These are phyloP conservation scores for Saururus chinensis DNA, from an alignment of 164 flowering plant genomes.

Conservation along the genomic window DNA sequence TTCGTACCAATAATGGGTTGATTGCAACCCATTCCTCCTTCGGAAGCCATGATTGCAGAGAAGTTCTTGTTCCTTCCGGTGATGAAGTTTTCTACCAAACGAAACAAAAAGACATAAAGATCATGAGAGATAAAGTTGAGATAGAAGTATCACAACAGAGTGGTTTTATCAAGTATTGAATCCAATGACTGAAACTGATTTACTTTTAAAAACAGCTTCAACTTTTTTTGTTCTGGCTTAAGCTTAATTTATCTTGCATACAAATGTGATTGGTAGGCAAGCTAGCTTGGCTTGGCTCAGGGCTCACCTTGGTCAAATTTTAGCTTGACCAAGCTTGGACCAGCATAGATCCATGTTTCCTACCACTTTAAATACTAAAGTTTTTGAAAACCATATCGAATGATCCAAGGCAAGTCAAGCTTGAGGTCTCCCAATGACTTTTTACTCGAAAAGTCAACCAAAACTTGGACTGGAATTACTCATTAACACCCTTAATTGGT, in stretches of 20 bases:
- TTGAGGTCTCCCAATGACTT: too few relatives aligned
- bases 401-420: too few relatives aligned
- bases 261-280: background rate
- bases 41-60: conserved; percentile 89
- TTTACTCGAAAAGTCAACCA: too few relatives aligned
- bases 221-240: background rate
- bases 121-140: background rate
- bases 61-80: conserved; percentile 88
- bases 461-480: too few relatives aligned
- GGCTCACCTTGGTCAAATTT: background rate
- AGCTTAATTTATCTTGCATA: background rate
- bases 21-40: conserved; percentile 94
- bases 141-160: too few relatives aligned
- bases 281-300: background rate
- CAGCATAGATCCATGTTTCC: too few relatives aligned
- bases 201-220: background rate
- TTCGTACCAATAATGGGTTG: conserved; percentile 83
- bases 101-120: conserved; percentile 4
- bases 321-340: background rate
- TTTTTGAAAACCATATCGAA: too few relatives aligned
- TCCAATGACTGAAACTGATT: background rate
- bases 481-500: background rate
- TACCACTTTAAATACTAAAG: too few relatives aligned
- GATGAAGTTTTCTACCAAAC: conserved; percentile 54
- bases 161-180: background rate